Base-by-base conservation (phyloP, 2,329 filamentous ascomycete genomes). In the Fusarium redolens region DNA sequence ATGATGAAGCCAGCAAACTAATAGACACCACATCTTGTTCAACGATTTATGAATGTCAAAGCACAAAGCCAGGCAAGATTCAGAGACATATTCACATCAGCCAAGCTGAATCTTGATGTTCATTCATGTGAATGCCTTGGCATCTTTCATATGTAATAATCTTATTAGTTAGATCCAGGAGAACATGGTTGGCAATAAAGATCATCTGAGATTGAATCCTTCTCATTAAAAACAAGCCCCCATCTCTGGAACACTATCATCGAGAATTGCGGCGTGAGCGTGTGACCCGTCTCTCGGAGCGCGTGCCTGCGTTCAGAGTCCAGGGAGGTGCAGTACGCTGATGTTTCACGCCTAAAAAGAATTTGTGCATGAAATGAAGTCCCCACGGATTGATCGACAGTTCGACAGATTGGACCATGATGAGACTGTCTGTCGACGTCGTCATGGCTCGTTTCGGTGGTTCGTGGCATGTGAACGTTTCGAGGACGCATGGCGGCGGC, bases 391-490 rank as follows among this genome's bases (percentile, higher is more conserved):
- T 58, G 71, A 66, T 72, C 54, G 52, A 69, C 63, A 60, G n/a
- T 35, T 35, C 15, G 30, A 35, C 48, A 33, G 48, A 25, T 35
- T 18, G 12, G 35, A 68, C 50, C 54, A 61, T 58, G 55, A 35
- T n/a, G 22, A 48, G 44, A 61, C 33, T 43, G 43, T 47, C n/a
- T 51, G 30, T 35, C 48, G 48, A 51, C 48, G 30, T 33, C 51
- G 56, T 57, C 56, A 37, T 50, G 41, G 40, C 33, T 64, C 47
- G 58, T 25, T 33, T 25, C 8, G 17, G 33, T 48, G 22, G 40
- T 68, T 65, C 35, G 30, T 72, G 71, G 60, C 71, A 74, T 74
- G 71, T 74, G 71, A 74, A 66, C 59, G 68, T n/a, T 54, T 64
- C 14, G 52, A 63, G 43, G 40, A 41, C 45, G 47, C 54, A 62